Evolutionary conservation across 2,329 filamentous ascomycete species (phyloP).

Genomic region (Bipolaris victoriae): DNA sequence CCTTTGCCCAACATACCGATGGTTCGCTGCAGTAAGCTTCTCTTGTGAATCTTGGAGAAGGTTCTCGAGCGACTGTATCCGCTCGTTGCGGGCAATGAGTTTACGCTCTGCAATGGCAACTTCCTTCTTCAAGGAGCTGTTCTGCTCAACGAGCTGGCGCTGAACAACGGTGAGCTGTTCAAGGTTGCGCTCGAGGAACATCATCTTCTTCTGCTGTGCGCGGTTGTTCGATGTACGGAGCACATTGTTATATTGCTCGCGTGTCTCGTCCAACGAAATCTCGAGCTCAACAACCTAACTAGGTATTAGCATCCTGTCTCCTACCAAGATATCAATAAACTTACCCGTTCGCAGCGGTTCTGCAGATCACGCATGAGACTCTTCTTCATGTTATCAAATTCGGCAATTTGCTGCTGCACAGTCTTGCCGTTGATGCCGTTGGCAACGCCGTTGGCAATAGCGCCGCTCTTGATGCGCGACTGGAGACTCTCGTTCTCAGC

Average conservation of each 20-base stretch:
- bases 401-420: slow-evolving; percentile 94
- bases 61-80: slow-evolving; percentile 90
- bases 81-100: slow-evolving; percentile 93
- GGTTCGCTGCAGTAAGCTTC: slow-evolving; percentile 95
- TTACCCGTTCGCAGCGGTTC: slow-evolving; percentile 90
- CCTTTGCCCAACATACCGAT: slow-evolving; percentile 71
- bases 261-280: slow-evolving; percentile 94
- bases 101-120: slow-evolving; percentile 98
- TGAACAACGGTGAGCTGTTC: slow-evolving; percentile 98
- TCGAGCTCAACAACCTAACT: slow-evolving; percentile 83
- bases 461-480: slow-evolving; percentile 70
- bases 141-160: slow-evolving; percentile 96
- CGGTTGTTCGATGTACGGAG: slow-evolving; percentile 96
- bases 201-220: slow-evolving; percentile 99
- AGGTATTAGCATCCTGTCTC: slow-evolving; percentile 25
- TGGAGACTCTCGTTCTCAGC: slow-evolving; percentile 81
- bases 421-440: slow-evolving; percentile 79
- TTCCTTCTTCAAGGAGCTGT: slow-evolving; percentile 94
- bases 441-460: slow-evolving; percentile 64
- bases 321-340: slow-evolving; percentile 24
- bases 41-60: slow-evolving; percentile 96
- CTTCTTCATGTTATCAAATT: slow-evolving; percentile 99
- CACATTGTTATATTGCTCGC: slow-evolving; percentile 99
- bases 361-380: slow-evolving; percentile 97
- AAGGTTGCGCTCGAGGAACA: slow-evolving; percentile 95